Evolutionary conservation across 129 eudicot species (phyloP).

Genomic region (Daucus carota): DH1_v3.0 NC_030384.2:33788501-33789000

Average conservation of each 20-base stretch:
- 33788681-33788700: slow-evolving; percentile 55
- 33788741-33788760: slow-evolving; percentile 65
- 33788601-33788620: slow-evolving; percentile 70
- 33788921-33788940: slow-evolving; percentile 35
- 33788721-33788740: slow-evolving; percentile 40
- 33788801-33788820: slow-evolving; percentile 88
- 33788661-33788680: slow-evolving; percentile 69
- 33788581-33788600: slow-evolving; percentile 71
- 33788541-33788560: slow-evolving; percentile 70
- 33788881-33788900: slow-evolving; percentile 72
- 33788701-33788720: slow-evolving; percentile 39
- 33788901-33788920: slow-evolving; percentile 50
- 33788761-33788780: slow-evolving; percentile 67
- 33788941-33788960: slow-evolving; percentile 62
- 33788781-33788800: slow-evolving; percentile 77
- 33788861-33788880: slow-evolving; percentile 66
- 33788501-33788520: slow-evolving; percentile 72
- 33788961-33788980: slow-evolving; percentile 44
- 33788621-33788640: slow-evolving; percentile 62
- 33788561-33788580: slow-evolving; percentile 79
- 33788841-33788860: slow-evolving; percentile 75
- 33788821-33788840: slow-evolving; percentile 70
- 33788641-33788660: slow-evolving; percentile 60
- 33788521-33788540: slow-evolving; percentile 69
- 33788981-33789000: slow-evolving; percentile 30